Percentiles rank a stretch among this genome's conserved stretches.
Conservation (phyloP, 2,329 filamentous ascomycete genomes). For the Fusarium buharicum region DNA sequence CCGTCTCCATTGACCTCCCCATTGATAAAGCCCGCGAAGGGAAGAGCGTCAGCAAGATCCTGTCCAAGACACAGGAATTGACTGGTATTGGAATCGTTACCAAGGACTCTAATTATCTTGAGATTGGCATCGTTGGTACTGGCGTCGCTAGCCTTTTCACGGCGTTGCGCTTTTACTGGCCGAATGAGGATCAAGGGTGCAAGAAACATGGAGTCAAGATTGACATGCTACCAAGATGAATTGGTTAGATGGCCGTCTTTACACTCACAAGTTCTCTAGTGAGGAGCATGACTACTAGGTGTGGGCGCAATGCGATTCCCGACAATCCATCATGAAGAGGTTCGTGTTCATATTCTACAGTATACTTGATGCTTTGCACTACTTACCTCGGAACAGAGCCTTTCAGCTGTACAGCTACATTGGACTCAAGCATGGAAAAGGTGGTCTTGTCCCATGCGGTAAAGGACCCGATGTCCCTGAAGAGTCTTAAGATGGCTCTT, state of each 20-base stretch:
- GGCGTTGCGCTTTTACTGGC: slow-evolving; percentile 49
- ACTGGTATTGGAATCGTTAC: slow-evolving; percentile 13
- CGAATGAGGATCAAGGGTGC: slow-evolving; percentile 36
- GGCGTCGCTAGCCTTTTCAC: slow-evolving; percentile 52
- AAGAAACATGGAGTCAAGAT: slow-evolving; percentile 37
- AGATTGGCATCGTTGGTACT: slow-evolving; percentile 49
- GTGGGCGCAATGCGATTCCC: slow-evolving; percentile 57
- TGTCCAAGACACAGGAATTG: neutral
- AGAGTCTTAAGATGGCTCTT: neutral
- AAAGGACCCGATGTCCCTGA: neutral
- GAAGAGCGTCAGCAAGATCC: slow-evolving; percentile 10
- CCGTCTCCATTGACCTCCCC: too few species aligned
- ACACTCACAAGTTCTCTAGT: slow-evolving; percentile 48
- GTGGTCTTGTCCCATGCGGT: slow-evolving; percentile 32
- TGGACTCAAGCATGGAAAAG: slow-evolving; percentile 18
- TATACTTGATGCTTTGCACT: too few species aligned
- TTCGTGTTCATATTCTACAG: neutral
- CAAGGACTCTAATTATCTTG: neutral
- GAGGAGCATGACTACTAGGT: slow-evolving; percentile 45
- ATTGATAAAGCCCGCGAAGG: neutral
- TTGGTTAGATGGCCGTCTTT: slow-evolving; percentile 52
- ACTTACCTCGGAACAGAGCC: slow-evolving; percentile 10
- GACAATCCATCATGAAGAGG: slow-evolving; percentile 45
- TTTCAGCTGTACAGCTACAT: slow-evolving; percentile 35
- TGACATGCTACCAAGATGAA: slow-evolving; percentile 45